phyloP scores from a whole-genome alignment of 768 basidiomycete species.

The Kondoa subrosea region DNA sequence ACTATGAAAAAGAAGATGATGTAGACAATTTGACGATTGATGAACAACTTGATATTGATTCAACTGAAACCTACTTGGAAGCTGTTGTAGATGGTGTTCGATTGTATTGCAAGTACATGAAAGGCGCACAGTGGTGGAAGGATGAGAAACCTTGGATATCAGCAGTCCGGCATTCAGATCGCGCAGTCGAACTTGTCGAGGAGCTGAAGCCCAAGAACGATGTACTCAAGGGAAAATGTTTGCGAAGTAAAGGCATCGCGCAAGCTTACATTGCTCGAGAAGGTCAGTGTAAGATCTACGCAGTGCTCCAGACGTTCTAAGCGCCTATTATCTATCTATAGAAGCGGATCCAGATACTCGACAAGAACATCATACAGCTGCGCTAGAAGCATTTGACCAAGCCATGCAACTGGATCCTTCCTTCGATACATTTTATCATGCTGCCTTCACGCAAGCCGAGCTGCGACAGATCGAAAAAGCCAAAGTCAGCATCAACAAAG shows the following conservation, averaged over 20 bases:
- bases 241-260: background rate
- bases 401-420: conserved; percentile 30
- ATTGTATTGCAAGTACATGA: conserved; percentile 5
- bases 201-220: background rate
- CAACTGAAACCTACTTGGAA: background rate
- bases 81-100: background rate
- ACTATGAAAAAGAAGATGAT: no score
- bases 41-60: background rate
- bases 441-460: conserved; percentile 59
- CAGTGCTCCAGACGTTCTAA: background rate
- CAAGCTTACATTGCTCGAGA: background rate
- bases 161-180: background rate
- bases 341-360: conserved; percentile 53
- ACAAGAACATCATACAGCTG: conserved; percentile 42
- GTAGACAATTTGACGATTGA: background rate
- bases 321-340: conserved; percentile 30
- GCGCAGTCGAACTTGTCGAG: background rate
- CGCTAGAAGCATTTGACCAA: conserved; percentile 38
- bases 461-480: conserved; percentile 54
- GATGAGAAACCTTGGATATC: background rate
- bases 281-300: conserved; percentile 1
- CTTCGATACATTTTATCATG: conserved; percentile 47
- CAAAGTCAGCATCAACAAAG: conserved; percentile 47
- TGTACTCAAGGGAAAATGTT: background rate
- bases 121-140: no score